Evolutionary conservation across 768 basidiomycete genomes (phyloP).

Genomic region (Daedalea quercina): DNA sequence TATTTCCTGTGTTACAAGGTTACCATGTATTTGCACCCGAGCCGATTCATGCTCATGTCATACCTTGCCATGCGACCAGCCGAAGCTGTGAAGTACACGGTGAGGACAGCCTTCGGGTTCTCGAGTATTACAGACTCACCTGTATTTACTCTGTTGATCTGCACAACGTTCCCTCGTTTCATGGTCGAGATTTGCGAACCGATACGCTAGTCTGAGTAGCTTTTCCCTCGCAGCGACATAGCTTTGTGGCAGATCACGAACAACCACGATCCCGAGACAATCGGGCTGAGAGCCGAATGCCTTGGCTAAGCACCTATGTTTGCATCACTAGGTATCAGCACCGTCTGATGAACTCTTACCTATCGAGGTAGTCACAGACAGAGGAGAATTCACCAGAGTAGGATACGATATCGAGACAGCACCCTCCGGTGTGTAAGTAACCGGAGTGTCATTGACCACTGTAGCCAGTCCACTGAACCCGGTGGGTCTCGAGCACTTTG

Average conservation of each 20-base stretch:
- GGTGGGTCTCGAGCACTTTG: not conserved
- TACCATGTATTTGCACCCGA: too few relatives aligned
- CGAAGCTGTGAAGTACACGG: slow-evolving; percentile 48
- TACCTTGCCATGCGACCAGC: slow-evolving; percentile 97
- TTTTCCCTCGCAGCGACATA: slow-evolving; percentile 62
- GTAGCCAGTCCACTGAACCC: not conserved
- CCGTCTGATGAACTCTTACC: slow-evolving; percentile 45
- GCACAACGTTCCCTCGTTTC: slow-evolving; percentile 64
- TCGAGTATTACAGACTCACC: slow-evolving; percentile 34
- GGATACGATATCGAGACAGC: slow-evolving; percentile 60
- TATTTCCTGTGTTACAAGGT: slow-evolving; percentile 52
- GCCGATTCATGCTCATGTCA: too few relatives aligned
- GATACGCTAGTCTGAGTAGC: slow-evolving; percentile 68
- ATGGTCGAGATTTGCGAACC: slow-evolving; percentile 70
- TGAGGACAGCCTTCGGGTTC: not conserved
- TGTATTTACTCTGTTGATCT: slow-evolving; percentile 67
- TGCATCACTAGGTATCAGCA: not conserved
- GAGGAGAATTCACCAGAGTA: slow-evolving; percentile 46
- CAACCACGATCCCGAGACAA: slow-evolving; percentile 74
- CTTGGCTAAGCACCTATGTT: slow-evolving; percentile 37
- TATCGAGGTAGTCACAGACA: slow-evolving; percentile 52
- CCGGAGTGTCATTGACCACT: not conserved
- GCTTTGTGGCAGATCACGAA: slow-evolving; percentile 69
- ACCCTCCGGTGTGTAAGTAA: slow-evolving; percentile 32
- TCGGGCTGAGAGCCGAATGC: slow-evolving; percentile 79